Evolutionary conservation across 163 green algal genomes (phyloP).

Genomic region (Chlorella variabilis): DNA sequence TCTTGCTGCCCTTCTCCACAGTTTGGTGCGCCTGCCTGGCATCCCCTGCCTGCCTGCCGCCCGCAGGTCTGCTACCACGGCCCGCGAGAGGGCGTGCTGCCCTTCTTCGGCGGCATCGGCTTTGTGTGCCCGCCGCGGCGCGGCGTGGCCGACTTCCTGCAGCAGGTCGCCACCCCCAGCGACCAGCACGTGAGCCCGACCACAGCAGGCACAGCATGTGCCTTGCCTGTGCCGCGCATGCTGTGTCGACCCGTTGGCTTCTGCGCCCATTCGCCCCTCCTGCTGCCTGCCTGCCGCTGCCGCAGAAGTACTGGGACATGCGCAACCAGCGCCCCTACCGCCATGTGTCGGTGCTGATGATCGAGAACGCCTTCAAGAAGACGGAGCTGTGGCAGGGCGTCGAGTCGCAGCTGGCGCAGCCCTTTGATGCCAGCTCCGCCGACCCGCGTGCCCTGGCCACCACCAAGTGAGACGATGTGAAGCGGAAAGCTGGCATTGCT

Average conservation of each 20-base stretch:
- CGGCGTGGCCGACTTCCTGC: constrained; percentile 78
- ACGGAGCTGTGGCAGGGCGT: constrained; percentile 1
- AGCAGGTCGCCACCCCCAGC: constrained; percentile 71
- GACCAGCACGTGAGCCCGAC: constrained; percentile 56
- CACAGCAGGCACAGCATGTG: background rate
- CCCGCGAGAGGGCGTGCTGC: constrained; percentile 64
- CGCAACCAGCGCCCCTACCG: constrained; percentile 63
- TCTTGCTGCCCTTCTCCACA: background rate
- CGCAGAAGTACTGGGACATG: constrained; percentile 42
- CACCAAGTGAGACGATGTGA: constrained; percentile 6
- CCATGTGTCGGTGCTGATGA: constrained; percentile 55
- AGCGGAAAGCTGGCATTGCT: no score
- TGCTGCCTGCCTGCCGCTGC: background rate
- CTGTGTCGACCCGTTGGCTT: background rate
- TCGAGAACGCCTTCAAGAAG: constrained; percentile 11
- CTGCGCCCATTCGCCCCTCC: background rate
- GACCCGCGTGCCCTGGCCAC: constrained; percentile 8
- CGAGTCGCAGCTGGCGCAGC: background rate
- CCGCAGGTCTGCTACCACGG: constrained; percentile 68
- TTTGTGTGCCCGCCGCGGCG: constrained; percentile 70
- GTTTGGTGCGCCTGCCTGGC: background rate
- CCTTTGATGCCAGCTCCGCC: background rate
- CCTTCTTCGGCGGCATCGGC: constrained; percentile 81
- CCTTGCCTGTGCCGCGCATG: background rate
- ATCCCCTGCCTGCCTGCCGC: background rate